Percentiles rank a stretch among this genome's conserved stretches.
Evolutionary conservation across 2,329 filamentous ascomycete species (phyloP).

Genomic region (Dactylonectria macrodidyma): DNA sequence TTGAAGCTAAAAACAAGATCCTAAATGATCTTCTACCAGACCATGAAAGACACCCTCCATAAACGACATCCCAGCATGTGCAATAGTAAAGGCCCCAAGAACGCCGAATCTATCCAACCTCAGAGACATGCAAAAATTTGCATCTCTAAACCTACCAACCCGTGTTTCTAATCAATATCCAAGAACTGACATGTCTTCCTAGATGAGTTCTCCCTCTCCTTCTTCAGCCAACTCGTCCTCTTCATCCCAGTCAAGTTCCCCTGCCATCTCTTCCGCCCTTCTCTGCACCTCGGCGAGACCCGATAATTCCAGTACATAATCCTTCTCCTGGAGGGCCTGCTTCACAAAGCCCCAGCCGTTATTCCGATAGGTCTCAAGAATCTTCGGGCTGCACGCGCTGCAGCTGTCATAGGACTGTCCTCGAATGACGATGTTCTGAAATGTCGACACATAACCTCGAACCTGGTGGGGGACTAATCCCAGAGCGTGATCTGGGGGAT

Average conservation of each 20-base stretch:
- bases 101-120: slow-evolving; percentile 22
- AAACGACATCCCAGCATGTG: background rate
- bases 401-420: slow-evolving; percentile 86
- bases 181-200: slow-evolving; percentile 23
- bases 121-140: background rate
- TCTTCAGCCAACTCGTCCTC: slow-evolving; percentile 66
- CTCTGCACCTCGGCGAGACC: slow-evolving; percentile 81
- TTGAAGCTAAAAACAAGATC: background rate
- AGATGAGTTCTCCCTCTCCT: slow-evolving; percentile 70
- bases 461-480: slow-evolving; percentile 85
- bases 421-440: slow-evolving; percentile 80
- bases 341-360: slow-evolving; percentile 85
- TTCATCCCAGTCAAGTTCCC: slow-evolving; percentile 73
- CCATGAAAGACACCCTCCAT: background rate
- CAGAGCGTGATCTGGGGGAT: slow-evolving; percentile 72
- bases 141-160: slow-evolving; percentile 1
- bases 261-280: slow-evolving; percentile 66
- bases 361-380: slow-evolving; percentile 76
- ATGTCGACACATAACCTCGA: slow-evolving; percentile 82
- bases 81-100: background rate
- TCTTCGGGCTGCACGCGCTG: slow-evolving; percentile 81
- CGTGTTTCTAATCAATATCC: background rate
- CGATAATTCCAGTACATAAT: slow-evolving; percentile 84
- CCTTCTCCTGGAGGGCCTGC: slow-evolving; percentile 79
- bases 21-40: background rate